Base-by-base conservation (phyloP, 148 eudicot genomes). In the Drosera capensis region DNA sequence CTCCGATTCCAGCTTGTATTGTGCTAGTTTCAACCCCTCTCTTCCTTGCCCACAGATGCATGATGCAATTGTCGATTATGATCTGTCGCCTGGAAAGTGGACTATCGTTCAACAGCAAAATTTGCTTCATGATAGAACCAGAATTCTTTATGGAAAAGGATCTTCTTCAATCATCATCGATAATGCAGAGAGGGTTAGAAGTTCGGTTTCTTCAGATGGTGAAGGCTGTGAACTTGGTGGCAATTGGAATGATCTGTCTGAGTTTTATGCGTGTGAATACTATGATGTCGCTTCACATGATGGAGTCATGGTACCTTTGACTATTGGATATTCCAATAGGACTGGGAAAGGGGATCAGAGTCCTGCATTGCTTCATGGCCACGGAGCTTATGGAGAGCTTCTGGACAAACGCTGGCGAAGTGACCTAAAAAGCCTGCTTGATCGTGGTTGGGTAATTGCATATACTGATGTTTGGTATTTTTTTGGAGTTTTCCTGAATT, bases 391-490 rank as follows among this genome's bases (percentile, higher is more conserved):
- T 64, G 86, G 97, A 1, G 97, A 88, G 67, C 49, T 78, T 57
- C 80, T 83, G 48, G 94, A 88, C 71, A 88, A 88, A 66, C 68
- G 97, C 31, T 88, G 97, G 97, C 74, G 79, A 28, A 78, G 76
- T 64, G 97, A 88, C 62, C 67, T 70, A 38, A 88, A 80, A 70
- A 88, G 92, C 69, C 84, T 88, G 67, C 92, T 88, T 39, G 97
- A 88, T 75, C 87, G 94, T 60, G 97, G 94, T 42, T 88, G 97
- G 97, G 65, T 88, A 62, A 59, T 88, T 62, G 97, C 92, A 48
- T 88, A 83, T 65, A 94, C 97, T 8, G 92, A 88, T 73, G 97
- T 88, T 54, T 75, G 97, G 94, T 82, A 9, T 34, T 13, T 34
- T 34, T 9, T 5, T 34, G n/a, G 3, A 34, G 38, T 11, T 34